Conservation (phyloP, 768 basidiomycete species). For the Paxillus rubicundulus region DNA sequence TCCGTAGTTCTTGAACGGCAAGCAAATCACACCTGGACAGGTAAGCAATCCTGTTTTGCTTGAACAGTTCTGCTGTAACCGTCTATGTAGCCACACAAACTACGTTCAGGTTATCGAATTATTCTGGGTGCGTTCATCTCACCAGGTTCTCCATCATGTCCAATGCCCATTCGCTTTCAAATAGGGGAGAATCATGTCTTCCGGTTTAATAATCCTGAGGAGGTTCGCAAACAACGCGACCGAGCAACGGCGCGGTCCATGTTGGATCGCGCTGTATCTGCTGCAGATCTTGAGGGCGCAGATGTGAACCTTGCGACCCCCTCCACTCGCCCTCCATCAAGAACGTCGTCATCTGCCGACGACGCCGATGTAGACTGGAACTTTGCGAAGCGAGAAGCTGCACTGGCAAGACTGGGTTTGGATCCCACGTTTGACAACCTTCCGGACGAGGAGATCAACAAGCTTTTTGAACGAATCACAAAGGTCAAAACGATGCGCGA, state of each 20-base stretch:
- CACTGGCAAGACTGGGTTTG: constrained; percentile 78
- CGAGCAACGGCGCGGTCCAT: constrained; percentile 72
- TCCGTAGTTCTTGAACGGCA: constrained; percentile 87
- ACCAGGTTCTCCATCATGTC: neutral
- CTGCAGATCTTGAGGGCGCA: constrained; percentile 58
- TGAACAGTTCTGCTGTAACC: constrained; percentile 8
- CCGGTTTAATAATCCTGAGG: constrained; percentile 93
- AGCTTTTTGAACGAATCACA: constrained; percentile 90
- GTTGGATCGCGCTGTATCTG: constrained; percentile 61
- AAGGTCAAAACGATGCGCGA: constrained; percentile 88
- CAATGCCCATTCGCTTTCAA: constrained; percentile 6
- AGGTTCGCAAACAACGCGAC: constrained; percentile 88
- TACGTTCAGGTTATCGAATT: constrained; percentile 93
- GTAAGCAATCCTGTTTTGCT: constrained; percentile 40
- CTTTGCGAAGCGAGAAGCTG: constrained; percentile 95
- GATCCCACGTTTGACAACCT: constrained; percentile 91
- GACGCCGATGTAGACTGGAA: constrained; percentile 89
- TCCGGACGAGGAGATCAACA: constrained; percentile 92
- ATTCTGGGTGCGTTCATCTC: constrained; percentile 69
- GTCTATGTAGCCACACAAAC: constrained; percentile 60
- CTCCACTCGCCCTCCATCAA: constrained; percentile 74
- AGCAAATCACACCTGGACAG: constrained; percentile 74
- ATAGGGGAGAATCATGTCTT: constrained; percentile 96
- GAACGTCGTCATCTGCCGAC: constrained; percentile 64
- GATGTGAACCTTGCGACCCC: constrained; percentile 38